Evolutionary conservation across 306 rosid species (phyloP).

Genomic region (Coriaria nepalensis): DNA sequence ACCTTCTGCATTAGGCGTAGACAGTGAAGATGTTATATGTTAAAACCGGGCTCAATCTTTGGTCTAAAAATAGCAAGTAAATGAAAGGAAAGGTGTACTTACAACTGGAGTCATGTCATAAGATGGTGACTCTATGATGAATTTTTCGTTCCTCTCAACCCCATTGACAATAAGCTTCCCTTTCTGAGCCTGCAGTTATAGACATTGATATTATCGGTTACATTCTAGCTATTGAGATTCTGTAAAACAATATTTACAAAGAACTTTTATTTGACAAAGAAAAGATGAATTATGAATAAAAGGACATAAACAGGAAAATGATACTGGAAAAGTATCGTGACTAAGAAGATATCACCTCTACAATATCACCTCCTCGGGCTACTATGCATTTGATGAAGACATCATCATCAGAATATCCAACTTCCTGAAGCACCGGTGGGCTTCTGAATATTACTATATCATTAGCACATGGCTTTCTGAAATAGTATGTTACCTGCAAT

Average conservation of each 20-base stretch:
- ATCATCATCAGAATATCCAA: slow-evolving; percentile 80
- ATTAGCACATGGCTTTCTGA: slow-evolving; percentile 86
- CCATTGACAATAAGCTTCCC: slow-evolving; percentile 89
- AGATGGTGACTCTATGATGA: slow-evolving; percentile 62
- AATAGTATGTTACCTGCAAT: slow-evolving; percentile 78
- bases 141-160: slow-evolving; percentile 76
- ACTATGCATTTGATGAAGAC: slow-evolving; percentile 87
- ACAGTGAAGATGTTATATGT: slow-evolving; percentile 10
- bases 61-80: background rate
- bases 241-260: no score
- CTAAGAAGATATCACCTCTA: slow-evolving; percentile 52
- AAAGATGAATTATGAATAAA: background rate
- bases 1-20: slow-evolving; percentile 42
- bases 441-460: slow-evolving; percentile 89
- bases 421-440: slow-evolving; percentile 94
- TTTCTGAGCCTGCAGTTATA: slow-evolving; percentile 55
- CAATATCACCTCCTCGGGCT: slow-evolving; percentile 83
- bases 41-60: background rate
- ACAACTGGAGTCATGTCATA: slow-evolving; percentile 77
- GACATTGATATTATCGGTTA: background rate
- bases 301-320: background rate
- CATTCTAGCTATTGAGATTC: no score
- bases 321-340: slow-evolving; percentile 2
- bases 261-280: no score
- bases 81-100: slow-evolving; percentile 21